These are phyloP conservation scores for Thielaviopsis punctulata DNA, from an alignment of 2,329 filamentous ascomycete genomes.

Conservation along the genomic window DNA sequence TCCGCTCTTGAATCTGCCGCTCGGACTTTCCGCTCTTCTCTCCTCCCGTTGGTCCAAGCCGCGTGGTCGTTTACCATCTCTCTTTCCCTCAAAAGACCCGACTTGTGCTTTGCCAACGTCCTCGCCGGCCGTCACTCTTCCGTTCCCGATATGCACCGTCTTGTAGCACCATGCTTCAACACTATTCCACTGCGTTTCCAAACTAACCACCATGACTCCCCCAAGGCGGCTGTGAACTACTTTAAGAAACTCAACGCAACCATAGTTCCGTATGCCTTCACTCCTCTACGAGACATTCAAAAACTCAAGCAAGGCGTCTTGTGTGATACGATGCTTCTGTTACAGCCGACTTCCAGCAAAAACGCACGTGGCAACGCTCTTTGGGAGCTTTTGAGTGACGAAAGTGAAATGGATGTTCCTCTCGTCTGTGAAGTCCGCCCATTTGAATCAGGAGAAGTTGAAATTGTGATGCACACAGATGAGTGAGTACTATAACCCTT, in stretches of 20 bases:
- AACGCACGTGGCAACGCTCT: slow-evolving; percentile 31
- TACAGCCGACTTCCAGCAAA: slow-evolving; percentile 47
- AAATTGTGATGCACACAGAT: slow-evolving; percentile 46
- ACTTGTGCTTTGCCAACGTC: slow-evolving; percentile 79
- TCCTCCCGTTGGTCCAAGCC: slow-evolving; percentile 53
- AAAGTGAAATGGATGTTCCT: slow-evolving; percentile 54
- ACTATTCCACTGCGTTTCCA: slow-evolving; percentile 51
- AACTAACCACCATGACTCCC: slow-evolving; percentile 29
- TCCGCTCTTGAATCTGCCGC: not conserved
- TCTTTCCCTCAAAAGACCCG: slow-evolving; percentile 34
- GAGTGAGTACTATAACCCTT: slow-evolving; percentile 19
- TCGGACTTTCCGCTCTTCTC: slow-evolving; percentile 29
- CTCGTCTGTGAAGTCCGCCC: slow-evolving; percentile 62
- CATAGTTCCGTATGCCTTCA: slow-evolving; percentile 53
- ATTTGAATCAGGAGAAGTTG: slow-evolving; percentile 31
- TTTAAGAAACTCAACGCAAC: slow-evolving; percentile 46
- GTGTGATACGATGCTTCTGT: slow-evolving; percentile 66
- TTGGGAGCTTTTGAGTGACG: slow-evolving; percentile 40
- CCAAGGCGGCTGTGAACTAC: slow-evolving; percentile 33
- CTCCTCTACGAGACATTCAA: slow-evolving; percentile 57
- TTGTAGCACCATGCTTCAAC: slow-evolving; percentile 88
- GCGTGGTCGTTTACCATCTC: slow-evolving; percentile 53
- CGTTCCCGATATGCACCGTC: slow-evolving; percentile 46
- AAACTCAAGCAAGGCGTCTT: slow-evolving; percentile 31
- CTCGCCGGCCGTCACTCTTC: slow-evolving; percentile 57